Evolutionary conservation across 2,329 filamentous ascomycete genomes (phyloP), one percentile per base, ranked within the genome.

Genomic region (Mycosphaerella arachidis): DNA sequence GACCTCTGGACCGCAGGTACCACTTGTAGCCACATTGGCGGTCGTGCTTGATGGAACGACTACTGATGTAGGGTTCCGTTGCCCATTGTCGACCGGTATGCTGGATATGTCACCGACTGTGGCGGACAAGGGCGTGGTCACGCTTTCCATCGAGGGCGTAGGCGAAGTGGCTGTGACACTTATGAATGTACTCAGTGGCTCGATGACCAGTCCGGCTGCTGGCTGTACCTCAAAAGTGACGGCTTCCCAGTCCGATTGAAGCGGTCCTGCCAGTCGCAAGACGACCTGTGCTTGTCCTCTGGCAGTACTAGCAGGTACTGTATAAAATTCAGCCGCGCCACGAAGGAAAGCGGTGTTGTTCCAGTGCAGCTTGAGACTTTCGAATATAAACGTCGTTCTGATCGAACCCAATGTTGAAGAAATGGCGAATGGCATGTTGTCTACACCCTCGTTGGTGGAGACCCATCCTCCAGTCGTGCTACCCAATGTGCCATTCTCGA

Each of bases 261-360:
- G 61, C 1, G 61, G 56, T 2, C 72, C 71, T 24, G 65, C 61
- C 35, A 74, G 68, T 9, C 68, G 67, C 8, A 66, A 69, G 35
- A 73, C 51, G 33, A 74, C 66, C 31, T 67, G 61, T 1, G 68
- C 67, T 31, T 68, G 70, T 10, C 68, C 67, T 18, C 40, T 7
- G n/a, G 13, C 18, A 13, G 68, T 55, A 16, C 67, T 53, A 33
- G 67, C 57, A n/a, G 68, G 68, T 10, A 63, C 58, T 48, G 68
- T 68, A 61, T 67, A 75, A 56, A 75, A 74, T 27, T 68, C 62
- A 13, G 72, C 72, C 10, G 66, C 62, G 8, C 69, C 70, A 27
- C 65, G 62, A 12, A 67, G 65, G 61, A 75, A 75, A 3, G 61
- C 64, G 1, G 67, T 55, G 53, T 72, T 73, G 7, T 64, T 69